These are phyloP conservation scores for Achlya hypogyna DNA, from an alignment of 352 stramenopile species.

Conservation along the genomic window DNA sequence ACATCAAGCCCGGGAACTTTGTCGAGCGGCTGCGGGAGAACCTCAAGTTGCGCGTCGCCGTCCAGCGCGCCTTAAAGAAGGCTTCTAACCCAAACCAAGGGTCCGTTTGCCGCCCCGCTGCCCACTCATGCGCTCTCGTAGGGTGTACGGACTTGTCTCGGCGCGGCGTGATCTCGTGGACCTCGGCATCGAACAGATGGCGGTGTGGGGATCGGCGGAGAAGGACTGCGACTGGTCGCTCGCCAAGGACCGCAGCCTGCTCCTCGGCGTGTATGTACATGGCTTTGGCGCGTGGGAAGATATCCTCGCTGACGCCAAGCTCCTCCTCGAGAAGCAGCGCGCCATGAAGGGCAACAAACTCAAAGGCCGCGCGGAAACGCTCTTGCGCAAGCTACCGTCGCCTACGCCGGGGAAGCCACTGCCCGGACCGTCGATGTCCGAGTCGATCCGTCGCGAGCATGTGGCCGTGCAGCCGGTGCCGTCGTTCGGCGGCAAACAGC, in stretches of 20 bases:
- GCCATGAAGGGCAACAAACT: slow-evolving; percentile 73
- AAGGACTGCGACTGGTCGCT: slow-evolving; percentile 75
- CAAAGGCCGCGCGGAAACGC: slow-evolving; percentile 76
- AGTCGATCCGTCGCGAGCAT: slow-evolving; percentile 18
- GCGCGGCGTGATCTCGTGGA: slow-evolving; percentile 42
- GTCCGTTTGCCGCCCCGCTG: neutral
- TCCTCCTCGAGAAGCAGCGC: slow-evolving; percentile 71
- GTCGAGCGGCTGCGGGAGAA: slow-evolving; percentile 82
- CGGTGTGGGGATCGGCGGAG: slow-evolving; percentile 64
- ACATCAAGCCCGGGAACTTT: slow-evolving; percentile 60
- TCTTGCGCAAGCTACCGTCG: slow-evolving; percentile 61
- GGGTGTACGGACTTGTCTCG: slow-evolving; percentile 61
- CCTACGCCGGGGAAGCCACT: slow-evolving; percentile 22
- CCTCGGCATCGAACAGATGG: slow-evolving; percentile 30
- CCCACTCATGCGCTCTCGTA: slow-evolving; percentile 2
- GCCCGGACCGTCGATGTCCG: neutral
- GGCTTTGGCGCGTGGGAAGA: slow-evolving; percentile 82
- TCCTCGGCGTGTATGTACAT: slow-evolving; percentile 77
- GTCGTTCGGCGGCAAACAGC: slow-evolving; percentile 11
- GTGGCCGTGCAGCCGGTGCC: slow-evolving; percentile 2
- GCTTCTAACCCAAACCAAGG: slow-evolving; percentile 33
- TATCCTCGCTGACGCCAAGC: slow-evolving; percentile 71
- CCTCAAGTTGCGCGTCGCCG: slow-evolving; percentile 70
- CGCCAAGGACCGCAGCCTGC: slow-evolving; percentile 66
- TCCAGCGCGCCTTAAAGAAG: slow-evolving; percentile 55